These are phyloP conservation scores for Auricularia cornea DNA, from an alignment of 768 basidiomycete genomes.

Conservation along the genomic window DNA sequence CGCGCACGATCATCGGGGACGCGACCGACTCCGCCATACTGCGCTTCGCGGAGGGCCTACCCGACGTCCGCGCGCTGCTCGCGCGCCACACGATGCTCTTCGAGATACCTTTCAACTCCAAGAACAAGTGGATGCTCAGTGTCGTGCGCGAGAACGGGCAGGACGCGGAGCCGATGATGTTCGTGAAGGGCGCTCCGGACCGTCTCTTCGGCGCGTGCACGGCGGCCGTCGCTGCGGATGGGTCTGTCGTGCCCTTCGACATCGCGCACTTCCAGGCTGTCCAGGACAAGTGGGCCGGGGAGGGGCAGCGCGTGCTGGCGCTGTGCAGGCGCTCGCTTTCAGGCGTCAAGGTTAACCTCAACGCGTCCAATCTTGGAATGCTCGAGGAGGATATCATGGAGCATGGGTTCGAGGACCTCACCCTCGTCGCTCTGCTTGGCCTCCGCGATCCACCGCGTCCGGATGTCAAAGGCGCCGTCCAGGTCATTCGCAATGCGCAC, in stretches of 20 bases:
- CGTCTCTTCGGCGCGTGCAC: conserved; percentile 38
- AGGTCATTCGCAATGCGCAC: conserved; percentile 17
- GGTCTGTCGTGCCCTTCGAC: conserved; percentile 25
- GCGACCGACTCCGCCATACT: conserved; percentile 51
- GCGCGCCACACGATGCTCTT: conserved; percentile 20
- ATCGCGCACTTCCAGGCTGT: conserved; percentile 24
- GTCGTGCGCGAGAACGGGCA: conserved; percentile 17
- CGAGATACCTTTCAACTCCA: conserved; percentile 39
- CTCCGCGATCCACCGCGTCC: conserved; percentile 44
- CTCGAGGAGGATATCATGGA: conserved; percentile 33
- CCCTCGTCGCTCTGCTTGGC: conserved; percentile 50
- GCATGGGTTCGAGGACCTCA: conserved; percentile 35
- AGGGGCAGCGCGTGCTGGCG: conserved; percentile 55
- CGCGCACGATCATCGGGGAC: conserved; percentile 35
- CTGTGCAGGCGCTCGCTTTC: conserved; percentile 27
- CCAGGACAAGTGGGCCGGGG: conserved; percentile 43
- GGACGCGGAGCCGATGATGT: conserved; percentile 24
- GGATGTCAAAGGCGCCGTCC: conserved; percentile 21
- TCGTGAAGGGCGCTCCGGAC: conserved; percentile 54
- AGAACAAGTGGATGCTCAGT: conserved; percentile 53
- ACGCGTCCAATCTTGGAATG: conserved; percentile 16
- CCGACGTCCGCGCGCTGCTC: conserved; percentile 16
- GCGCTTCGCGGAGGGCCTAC: conserved; percentile 35
- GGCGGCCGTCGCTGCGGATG: conserved; percentile 19
- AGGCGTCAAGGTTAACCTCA: conserved; percentile 19